phyloP scores from a whole-genome alignment of 1,139 yeast genomes.

The Hansenula sp. region DNA sequence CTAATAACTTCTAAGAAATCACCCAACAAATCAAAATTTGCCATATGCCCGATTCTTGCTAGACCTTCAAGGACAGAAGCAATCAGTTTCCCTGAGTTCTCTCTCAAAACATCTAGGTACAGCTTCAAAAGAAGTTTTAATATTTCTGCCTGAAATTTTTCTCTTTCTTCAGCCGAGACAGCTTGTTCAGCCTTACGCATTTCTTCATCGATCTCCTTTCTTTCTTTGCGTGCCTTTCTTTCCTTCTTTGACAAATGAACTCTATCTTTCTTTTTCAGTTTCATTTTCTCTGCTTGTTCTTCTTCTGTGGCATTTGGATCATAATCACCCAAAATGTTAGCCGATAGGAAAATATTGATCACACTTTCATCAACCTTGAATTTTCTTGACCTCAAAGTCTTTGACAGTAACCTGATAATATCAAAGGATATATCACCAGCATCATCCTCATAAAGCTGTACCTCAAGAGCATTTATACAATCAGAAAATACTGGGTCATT shows the following conservation, averaged over 20 bases:
- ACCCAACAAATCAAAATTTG: conserved; percentile 87
- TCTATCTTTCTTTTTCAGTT: conserved; percentile 77
- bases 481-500: conserved; percentile 45
- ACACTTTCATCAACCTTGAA: conserved; percentile 84
- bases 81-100: conserved; percentile 61
- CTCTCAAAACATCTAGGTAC: conserved; percentile 73
- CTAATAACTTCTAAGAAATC: conserved; percentile 86
- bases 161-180: conserved; percentile 83
- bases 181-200: conserved; percentile 83
- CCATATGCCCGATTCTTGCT: conserved; percentile 86
- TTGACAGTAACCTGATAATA: conserved; percentile 59
- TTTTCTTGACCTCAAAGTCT: conserved; percentile 69
- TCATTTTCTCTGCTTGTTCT: conserved; percentile 40
- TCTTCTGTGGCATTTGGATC: conserved; percentile 57
- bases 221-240: conserved; percentile 80
- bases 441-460: conserved; percentile 64
- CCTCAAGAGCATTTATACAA: conserved; percentile 64
- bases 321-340: conserved; percentile 75
- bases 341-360: conserved; percentile 65
- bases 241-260: conserved; percentile 87
- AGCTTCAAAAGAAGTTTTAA: conserved; percentile 67
- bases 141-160: conserved; percentile 78
- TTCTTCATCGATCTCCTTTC: conserved; percentile 85
- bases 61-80: conserved; percentile 90
- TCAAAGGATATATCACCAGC: conserved; percentile 82